phyloP scores from a whole-genome alignment of 148 eudicot species.

The Spergularia marina region DNA sequence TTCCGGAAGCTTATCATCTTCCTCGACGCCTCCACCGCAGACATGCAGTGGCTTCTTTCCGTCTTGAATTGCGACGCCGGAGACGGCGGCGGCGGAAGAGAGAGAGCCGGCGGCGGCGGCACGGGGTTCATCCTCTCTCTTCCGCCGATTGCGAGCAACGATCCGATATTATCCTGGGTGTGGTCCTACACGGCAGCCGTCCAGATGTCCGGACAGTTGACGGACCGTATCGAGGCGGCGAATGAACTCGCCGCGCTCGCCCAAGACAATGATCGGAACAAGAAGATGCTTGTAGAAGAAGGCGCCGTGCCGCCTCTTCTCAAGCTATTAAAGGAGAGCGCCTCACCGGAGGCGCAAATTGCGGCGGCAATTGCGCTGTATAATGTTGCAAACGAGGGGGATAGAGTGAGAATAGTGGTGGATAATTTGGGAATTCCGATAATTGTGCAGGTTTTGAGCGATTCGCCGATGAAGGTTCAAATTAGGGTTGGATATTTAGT shows the following conservation, averaged over 20 bases:
- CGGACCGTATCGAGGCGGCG: slow-evolving; percentile 53
- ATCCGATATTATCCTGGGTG: slow-evolving; percentile 74
- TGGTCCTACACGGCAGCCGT: slow-evolving; percentile 68
- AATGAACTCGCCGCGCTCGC: slow-evolving; percentile 51
- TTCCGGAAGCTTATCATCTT: slow-evolving; percentile 43
- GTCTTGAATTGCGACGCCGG: slow-evolving; percentile 26
- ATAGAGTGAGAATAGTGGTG: slow-evolving; percentile 40
- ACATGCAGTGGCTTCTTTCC: slow-evolving; percentile 62
- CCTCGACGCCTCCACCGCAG: slow-evolving; percentile 58
- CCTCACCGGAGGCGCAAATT: slow-evolving; percentile 47
- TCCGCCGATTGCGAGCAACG: slow-evolving; percentile 79
- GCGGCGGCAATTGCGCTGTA: slow-evolving; percentile 49
- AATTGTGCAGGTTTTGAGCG: slow-evolving; percentile 50
- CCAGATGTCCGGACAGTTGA: slow-evolving; percentile 32
- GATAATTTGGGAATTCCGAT: slow-evolving; percentile 40
- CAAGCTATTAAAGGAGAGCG: slow-evolving; percentile 54
- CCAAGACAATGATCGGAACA: slow-evolving; percentile 65
- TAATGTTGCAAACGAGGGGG: slow-evolving; percentile 40
- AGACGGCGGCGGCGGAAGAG: slow-evolving; percentile 12
- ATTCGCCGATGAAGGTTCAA: slow-evolving; percentile 63
- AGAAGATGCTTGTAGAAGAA: slow-evolving; percentile 70
- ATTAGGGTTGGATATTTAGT: slow-evolving; percentile 51
- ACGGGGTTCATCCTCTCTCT: slow-evolving; percentile 36
- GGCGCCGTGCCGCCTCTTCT: slow-evolving; percentile 65
- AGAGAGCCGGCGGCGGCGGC: slow-evolving; percentile 9